These are phyloP conservation scores for Pseudocercospora vitis DNA, from an alignment of 2,329 filamentous ascomycete genomes.

Conservation along the genomic window DNA sequence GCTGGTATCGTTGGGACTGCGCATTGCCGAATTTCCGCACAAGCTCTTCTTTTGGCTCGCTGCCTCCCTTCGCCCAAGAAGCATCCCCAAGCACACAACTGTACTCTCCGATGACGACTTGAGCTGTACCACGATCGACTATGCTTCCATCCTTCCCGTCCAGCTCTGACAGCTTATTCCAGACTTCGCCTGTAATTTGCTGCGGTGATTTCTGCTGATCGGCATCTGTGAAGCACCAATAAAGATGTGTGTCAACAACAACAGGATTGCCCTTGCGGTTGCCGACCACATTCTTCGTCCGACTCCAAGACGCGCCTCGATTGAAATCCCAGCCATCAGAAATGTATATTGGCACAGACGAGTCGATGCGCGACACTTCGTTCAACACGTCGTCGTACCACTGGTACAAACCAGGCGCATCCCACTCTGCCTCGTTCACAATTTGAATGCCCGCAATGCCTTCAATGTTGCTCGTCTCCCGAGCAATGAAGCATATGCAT, in stretches of 20 bases:
- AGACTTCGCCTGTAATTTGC: slow-evolving; percentile 52
- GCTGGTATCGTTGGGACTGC: slow-evolving; percentile 51
- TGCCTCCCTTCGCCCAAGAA: slow-evolving; percentile 46
- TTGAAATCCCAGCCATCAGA: slow-evolving; percentile 59
- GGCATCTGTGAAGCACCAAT: slow-evolving; percentile 58
- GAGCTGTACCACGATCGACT: slow-evolving; percentile 51
- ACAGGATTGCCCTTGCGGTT: slow-evolving; percentile 46
- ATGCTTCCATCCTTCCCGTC: slow-evolving; percentile 51
- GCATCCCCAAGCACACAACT: slow-evolving; percentile 56
- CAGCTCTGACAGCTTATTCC: slow-evolving; percentile 47
- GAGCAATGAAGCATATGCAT: slow-evolving; percentile 53
- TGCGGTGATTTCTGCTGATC: slow-evolving; percentile 54
- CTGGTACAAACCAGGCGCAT: slow-evolving; percentile 54
- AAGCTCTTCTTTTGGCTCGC: slow-evolving; percentile 41
- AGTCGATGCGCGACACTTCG: slow-evolving; percentile 50
- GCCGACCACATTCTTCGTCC: slow-evolving; percentile 28
- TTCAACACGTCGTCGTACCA: slow-evolving; percentile 57
- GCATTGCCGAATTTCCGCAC: slow-evolving; percentile 50
- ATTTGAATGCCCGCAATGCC: slow-evolving; percentile 59
- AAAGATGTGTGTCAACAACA: slow-evolving; percentile 60
- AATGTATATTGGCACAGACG: slow-evolving; percentile 56
- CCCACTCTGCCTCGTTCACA: slow-evolving; percentile 56
- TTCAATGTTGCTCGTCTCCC: slow-evolving; percentile 46
- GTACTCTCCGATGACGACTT: slow-evolving; percentile 59
- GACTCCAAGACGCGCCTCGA: slow-evolving; percentile 48